Evolutionary conservation across 352 stramenopile species (phyloP).

Genomic region (Globisporangium echinulatum): DNA sequence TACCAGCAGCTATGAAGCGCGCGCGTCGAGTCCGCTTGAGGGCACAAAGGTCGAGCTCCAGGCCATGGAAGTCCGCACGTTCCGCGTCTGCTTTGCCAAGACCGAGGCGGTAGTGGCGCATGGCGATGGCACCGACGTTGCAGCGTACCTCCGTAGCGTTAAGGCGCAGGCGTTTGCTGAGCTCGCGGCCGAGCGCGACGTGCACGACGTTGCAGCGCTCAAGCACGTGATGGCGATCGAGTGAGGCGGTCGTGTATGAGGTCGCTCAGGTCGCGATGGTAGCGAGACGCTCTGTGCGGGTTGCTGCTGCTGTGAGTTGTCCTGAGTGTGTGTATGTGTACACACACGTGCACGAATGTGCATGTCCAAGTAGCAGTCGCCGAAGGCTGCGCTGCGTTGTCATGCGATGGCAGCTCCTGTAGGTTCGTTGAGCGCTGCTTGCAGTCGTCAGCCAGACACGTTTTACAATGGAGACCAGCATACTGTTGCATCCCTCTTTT

Average conservation of each 20-base stretch:
- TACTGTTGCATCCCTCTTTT: too few relatives aligned
- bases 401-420: too few relatives aligned
- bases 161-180: slow-evolving; percentile 16
- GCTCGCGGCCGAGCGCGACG: slow-evolving; percentile 1
- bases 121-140: background rate
- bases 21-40: slow-evolving; percentile 33
- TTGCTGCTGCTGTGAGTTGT: too few relatives aligned
- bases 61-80: slow-evolving; percentile 92
- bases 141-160: slow-evolving; percentile 7
- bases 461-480: too few relatives aligned
- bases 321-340: too few relatives aligned
- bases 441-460: too few relatives aligned
- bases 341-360: too few relatives aligned
- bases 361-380: too few relatives aligned
- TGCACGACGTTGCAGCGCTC: slow-evolving; percentile 17
- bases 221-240: slow-evolving; percentile 30
- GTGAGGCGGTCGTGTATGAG: slow-evolving; percentile 7
- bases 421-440: too few relatives aligned
- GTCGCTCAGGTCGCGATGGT: background rate
- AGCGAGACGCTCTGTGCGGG: background rate
- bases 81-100: slow-evolving; percentile 59
- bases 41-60: slow-evolving; percentile 66
- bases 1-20: too few relatives aligned
- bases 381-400: too few relatives aligned
- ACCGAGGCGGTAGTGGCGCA: background rate